These are phyloP conservation scores for Picochlorum sp. DNA, from an alignment of 139 green algal genomes.

Conservation along the genomic window DNA sequence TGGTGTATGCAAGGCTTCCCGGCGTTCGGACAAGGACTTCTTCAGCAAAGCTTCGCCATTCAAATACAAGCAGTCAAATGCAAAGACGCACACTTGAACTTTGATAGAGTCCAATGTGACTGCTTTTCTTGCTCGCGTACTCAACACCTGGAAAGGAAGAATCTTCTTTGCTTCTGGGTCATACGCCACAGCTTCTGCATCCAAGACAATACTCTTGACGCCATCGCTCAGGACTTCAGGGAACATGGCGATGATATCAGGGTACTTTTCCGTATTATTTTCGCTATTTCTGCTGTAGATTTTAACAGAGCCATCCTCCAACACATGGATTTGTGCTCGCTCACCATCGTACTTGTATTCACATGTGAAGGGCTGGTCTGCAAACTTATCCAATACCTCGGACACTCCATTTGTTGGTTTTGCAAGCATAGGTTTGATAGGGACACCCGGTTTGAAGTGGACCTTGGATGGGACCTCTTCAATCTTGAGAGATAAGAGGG, in stretches of 20 bases:
- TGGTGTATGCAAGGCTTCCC: constrained; percentile 61
- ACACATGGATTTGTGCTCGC: constrained; percentile 74
- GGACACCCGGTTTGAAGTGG: constrained; percentile 76
- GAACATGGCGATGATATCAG: constrained; percentile 70
- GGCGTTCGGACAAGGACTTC: constrained; percentile 58
- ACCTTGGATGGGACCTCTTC: constrained; percentile 38
- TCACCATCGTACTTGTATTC: constrained; percentile 99
- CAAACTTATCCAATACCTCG: constrained; percentile 91
- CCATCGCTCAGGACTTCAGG: constrained; percentile 24
- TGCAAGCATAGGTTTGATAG: constrained; percentile 89
- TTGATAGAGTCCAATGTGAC: constrained; percentile 84
- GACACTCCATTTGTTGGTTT: constrained; percentile 78
- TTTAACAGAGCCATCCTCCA: constrained; percentile 51
- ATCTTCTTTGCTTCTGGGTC: constrained; percentile 69
- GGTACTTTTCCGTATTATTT: constrained; percentile 90
- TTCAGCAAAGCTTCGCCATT: constrained; percentile 79
- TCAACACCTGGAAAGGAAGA: constrained; percentile 90
- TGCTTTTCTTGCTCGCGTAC: constrained; percentile 81
- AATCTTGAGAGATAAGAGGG: constrained; percentile 60
- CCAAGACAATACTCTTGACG: constrained; percentile 71
- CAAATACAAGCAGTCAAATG: constrained; percentile 96
- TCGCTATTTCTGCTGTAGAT: constrained; percentile 83
- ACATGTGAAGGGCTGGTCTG: constrained; percentile 79
- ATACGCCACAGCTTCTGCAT: constrained; percentile 86
- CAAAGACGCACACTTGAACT: constrained; percentile 74